A percentile compares a stretch with the other conserved stretches of the same genome.
Conservation (phyloP, 352 stramenopile species). For the Phytophthora sp. region DNA sequence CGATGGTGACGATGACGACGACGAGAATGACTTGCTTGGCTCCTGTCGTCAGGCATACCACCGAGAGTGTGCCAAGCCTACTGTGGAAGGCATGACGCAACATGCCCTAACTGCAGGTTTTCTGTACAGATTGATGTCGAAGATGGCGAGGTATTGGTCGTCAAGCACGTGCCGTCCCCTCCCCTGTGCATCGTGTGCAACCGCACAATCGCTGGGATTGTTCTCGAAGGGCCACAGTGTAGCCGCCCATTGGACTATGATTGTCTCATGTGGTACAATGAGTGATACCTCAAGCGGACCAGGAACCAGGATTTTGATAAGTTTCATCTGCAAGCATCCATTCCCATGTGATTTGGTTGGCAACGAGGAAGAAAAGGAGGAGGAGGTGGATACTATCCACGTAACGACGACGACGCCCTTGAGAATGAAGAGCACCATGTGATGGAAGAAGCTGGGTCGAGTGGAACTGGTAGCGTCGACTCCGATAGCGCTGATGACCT, state of each 20-base stretch:
- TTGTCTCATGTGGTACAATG: conserved; percentile 1
- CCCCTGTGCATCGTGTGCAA: not conserved
- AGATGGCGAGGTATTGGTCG: not conserved
- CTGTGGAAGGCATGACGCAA: not conserved
- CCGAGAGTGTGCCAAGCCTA: not conserved
- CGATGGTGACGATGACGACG: too few species aligned
- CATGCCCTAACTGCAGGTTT: not conserved
- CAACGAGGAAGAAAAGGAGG: conserved; percentile 1
- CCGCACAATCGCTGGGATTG: not conserved
- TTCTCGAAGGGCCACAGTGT: not conserved
- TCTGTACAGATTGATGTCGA: not conserved
- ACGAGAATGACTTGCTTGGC: too few species aligned
- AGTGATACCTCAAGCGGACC: not conserved
- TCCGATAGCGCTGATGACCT: not conserved
- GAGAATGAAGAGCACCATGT: not conserved
- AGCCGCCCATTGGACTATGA: not conserved
- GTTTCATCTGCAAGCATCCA: not conserved
- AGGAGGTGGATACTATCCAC: not conserved
- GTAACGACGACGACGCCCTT: not conserved
- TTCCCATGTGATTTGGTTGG: not conserved
- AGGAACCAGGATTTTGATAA: not conserved
- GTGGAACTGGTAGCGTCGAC: not conserved
- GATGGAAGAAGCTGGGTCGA: not conserved
- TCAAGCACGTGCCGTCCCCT: not conserved
- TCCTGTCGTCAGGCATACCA: not conserved